A percentile compares a stretch with the other conserved stretches of the same genome.
These are phyloP conservation scores for Peronospora belbahrii DNA, from an alignment of 352 stramenopile genomes.

Conservation along the genomic window DNA sequence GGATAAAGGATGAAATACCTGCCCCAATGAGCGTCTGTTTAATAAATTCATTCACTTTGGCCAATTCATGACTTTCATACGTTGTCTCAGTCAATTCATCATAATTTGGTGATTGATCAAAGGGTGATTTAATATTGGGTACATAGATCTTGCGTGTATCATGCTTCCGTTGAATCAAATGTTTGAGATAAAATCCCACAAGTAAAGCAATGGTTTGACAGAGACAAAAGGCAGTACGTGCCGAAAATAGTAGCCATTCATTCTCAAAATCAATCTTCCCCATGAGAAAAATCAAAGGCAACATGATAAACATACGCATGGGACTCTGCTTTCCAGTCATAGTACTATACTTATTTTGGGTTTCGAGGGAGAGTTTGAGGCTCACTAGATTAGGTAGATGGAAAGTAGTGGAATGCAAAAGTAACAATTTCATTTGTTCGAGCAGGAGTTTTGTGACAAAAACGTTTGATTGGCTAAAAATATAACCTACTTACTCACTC, in stretches of 20 bases:
- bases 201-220: constrained; percentile 54
- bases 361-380: too few relatives aligned
- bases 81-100: constrained; percentile 71
- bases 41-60: constrained; percentile 71
- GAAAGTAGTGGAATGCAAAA: too few relatives aligned
- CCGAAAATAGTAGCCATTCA: constrained; percentile 44
- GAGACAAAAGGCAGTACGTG: constrained; percentile 56
- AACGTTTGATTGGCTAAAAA: too few relatives aligned
- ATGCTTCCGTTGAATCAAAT: constrained; percentile 65
- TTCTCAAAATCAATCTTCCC: constrained; percentile 84
- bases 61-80: constrained; percentile 61
- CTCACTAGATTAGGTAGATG: too few relatives aligned
- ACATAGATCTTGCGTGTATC: constrained; percentile 78
- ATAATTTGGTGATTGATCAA: constrained; percentile 76
- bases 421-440: too few relatives aligned
- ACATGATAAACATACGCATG: constrained; percentile 75
- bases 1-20: constrained; percentile 68
- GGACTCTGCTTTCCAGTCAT: constrained; percentile 62
- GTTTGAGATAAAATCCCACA: constrained; percentile 64
- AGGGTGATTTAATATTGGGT: constrained; percentile 57
- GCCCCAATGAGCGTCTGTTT: constrained; percentile 80
- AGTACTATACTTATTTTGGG: too few relatives aligned
- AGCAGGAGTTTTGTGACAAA: too few relatives aligned
- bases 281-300: constrained; percentile 84
- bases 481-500: too few relatives aligned